phyloP scores from a whole-genome alignment of 257 asterid species.

The Euphrasia confusa region DNA sequence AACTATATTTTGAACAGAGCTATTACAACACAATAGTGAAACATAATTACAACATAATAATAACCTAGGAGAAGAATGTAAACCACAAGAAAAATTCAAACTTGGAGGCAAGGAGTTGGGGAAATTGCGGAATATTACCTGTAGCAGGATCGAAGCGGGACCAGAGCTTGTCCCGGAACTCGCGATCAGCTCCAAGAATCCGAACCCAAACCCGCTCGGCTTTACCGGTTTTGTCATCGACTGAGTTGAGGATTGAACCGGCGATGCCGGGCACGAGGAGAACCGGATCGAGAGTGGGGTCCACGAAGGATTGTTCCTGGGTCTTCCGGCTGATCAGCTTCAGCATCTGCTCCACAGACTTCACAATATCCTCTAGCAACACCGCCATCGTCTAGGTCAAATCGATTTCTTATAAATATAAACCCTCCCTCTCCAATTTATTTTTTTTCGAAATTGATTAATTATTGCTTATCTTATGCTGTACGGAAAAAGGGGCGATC shows the following conservation, averaged over 20 bases:
- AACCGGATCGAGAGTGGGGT: slow-evolving; percentile 85
- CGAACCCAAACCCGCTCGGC: slow-evolving; percentile 89
- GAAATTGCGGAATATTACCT: slow-evolving; percentile 41
- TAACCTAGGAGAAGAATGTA: too few species aligned
- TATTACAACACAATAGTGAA: too few species aligned
- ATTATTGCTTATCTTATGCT: too few species aligned
- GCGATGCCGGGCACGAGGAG: slow-evolving; percentile 83
- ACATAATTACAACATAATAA: too few species aligned
- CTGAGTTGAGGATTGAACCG: slow-evolving; percentile 79
- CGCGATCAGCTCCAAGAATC: slow-evolving; percentile 79
- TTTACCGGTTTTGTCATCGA: slow-evolving; percentile 54
- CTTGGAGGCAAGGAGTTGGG: too few species aligned
- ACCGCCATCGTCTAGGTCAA: slow-evolving; percentile 38
- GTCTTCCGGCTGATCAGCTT: slow-evolving; percentile 42
- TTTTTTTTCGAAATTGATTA: too few species aligned
- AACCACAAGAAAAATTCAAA: too few species aligned
- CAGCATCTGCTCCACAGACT: slow-evolving; percentile 60
- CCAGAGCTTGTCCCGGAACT: slow-evolving; percentile 85
- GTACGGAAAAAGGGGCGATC: too few species aligned
- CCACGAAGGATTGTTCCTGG: slow-evolving; percentile 51
- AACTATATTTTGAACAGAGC: too few species aligned
- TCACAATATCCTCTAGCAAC: slow-evolving; percentile 60
- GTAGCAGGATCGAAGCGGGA: slow-evolving; percentile 73
- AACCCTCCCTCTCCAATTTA: too few species aligned
- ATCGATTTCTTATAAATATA: too few species aligned